Percentiles rank a stretch among this genome's conserved stretches.
Evolutionary conservation across 1,139 yeast species (phyloP).

Genomic region (Yamadazyma epiphylla): DNA sequence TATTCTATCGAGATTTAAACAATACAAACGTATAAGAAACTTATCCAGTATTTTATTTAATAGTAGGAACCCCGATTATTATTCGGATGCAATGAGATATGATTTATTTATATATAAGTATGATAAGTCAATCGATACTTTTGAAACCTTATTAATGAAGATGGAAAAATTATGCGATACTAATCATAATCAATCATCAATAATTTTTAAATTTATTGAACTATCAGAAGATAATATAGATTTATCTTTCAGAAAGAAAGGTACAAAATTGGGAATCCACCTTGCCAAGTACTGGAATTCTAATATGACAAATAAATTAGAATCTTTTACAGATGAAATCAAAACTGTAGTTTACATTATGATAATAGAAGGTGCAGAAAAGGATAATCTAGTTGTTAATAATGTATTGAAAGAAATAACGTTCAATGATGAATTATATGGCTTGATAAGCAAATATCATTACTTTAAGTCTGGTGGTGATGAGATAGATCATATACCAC

Average conservation of each 20-base stretch:
- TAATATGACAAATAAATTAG: not conserved
- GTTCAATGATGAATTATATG: not conserved
- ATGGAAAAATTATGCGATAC: not conserved
- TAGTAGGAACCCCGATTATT: not conserved
- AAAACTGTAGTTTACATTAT: not conserved
- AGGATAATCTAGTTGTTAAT: not conserved
- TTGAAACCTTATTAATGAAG: slow-evolving; percentile 32
- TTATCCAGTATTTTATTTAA: slow-evolving; percentile 23
- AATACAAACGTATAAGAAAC: slow-evolving; percentile 26
- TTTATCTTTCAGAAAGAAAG: not conserved
- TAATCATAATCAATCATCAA: not conserved
- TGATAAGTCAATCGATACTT: slow-evolving; percentile 69
- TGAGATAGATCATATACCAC: no score
- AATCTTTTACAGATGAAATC: not conserved
- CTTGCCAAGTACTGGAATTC: not conserved
- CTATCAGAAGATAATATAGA: not conserved
- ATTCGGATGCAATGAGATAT: slow-evolving; percentile 13
- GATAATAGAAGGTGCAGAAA: not conserved
- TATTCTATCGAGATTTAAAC: slow-evolving; percentile 15
- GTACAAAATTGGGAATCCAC: not conserved
- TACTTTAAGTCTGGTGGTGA: slow-evolving; percentile 7
- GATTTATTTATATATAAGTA: slow-evolving; percentile 37
- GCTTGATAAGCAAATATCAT: slow-evolving; percentile 4
- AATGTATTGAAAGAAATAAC: no score
- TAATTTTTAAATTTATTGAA: no score